Evolutionary conservation across 1,284 basidiomycete species (phyloP).

Genomic region (Fomitiporia mediterranea): DNA sequence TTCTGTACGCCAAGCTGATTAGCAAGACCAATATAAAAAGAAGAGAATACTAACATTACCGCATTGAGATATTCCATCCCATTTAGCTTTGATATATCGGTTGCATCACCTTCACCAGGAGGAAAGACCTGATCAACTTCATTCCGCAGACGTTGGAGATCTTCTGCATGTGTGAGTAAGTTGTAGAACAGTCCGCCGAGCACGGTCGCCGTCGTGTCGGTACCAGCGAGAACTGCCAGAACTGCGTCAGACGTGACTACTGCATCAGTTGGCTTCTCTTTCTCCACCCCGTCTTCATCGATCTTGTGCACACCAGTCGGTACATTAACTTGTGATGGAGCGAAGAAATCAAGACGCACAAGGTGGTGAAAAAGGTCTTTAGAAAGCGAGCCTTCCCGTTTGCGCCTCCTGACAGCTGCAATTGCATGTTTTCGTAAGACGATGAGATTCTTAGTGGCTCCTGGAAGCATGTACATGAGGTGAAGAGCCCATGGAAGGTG

Average conservation of each 20-base stretch:
- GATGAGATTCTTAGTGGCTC: slow-evolving; percentile 8
- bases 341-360: slow-evolving; percentile 23
- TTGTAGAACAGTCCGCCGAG: slow-evolving; percentile 30
- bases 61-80: slow-evolving; percentile 32
- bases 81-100: slow-evolving; percentile 22
- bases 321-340: background rate
- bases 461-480: background rate
- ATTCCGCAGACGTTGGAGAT: slow-evolving; percentile 25
- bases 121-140: slow-evolving; percentile 29
- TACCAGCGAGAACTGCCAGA: slow-evolving; percentile 34
- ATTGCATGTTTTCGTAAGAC: background rate
- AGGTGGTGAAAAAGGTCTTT: slow-evolving; percentile 38
- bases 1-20: background rate
- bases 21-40: too few relatives aligned
- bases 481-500: slow-evolving; percentile 14
- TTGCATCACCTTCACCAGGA: slow-evolving; percentile 16
- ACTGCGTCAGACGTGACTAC: slow-evolving; percentile 31
- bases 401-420: slow-evolving; percentile 6
- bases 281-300: slow-evolving; percentile 29
- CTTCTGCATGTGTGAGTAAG: slow-evolving; percentile 30
- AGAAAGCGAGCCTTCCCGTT: slow-evolving; percentile 25
- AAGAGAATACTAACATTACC: slow-evolving; percentile 28
- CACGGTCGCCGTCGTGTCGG: slow-evolving; percentile 34
- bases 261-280: slow-evolving; percentile 22
- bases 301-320: slow-evolving; percentile 23